These are phyloP conservation scores for Yamadazyma atlantica DNA, from an alignment of 1,139 yeast species.

Conservation along the genomic window DNA sequence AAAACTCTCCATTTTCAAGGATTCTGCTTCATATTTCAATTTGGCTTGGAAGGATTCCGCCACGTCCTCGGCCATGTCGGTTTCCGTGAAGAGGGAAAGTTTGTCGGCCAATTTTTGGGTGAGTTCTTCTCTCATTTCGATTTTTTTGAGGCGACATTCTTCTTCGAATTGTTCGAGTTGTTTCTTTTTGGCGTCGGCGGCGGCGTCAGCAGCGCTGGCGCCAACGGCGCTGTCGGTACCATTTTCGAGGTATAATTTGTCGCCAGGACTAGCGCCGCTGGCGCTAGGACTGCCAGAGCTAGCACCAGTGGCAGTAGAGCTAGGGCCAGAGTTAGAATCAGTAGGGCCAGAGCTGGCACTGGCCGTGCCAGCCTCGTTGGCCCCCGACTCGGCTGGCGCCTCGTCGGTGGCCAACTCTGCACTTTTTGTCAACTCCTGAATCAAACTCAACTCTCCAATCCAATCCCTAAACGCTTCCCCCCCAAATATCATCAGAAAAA, in stretches of 20 bases:
- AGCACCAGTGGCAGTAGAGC: too few species aligned
- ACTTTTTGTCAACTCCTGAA: conserved; percentile 59
- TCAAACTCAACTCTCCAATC: conserved; percentile 71
- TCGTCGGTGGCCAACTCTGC: conserved; percentile 38
- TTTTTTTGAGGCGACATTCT: conserved; percentile 69
- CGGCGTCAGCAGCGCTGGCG: too few species aligned
- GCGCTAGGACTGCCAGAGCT: too few species aligned
- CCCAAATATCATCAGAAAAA: conserved; percentile 70
- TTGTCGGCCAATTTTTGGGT: conserved; percentile 64
- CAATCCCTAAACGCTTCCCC: conserved; percentile 85
- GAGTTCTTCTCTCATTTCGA: conserved; percentile 68
- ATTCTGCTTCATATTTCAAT: conserved; percentile 79
- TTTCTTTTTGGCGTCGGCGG: too few species aligned
- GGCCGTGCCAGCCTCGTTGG: conserved; percentile 1
- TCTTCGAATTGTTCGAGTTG: conserved; percentile 78
- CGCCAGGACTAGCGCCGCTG: too few species aligned
- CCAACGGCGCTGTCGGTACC: too few species aligned
- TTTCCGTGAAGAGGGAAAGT: conserved; percentile 78
- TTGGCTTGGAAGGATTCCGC: conserved; percentile 68
- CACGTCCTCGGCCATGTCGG: conserved; percentile 70
- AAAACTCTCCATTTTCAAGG: conserved; percentile 89
- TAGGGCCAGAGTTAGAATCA: too few species aligned
- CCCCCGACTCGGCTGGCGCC: conserved; percentile 1
- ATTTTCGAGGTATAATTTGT: conserved; percentile 13
- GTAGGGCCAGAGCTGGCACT: too few species aligned